Evolutionary conservation across 2,329 filamentous ascomycete species (phyloP), one percentile per base, ranked within the genome.

Genomic region (Penicillium italicum): DNA sequence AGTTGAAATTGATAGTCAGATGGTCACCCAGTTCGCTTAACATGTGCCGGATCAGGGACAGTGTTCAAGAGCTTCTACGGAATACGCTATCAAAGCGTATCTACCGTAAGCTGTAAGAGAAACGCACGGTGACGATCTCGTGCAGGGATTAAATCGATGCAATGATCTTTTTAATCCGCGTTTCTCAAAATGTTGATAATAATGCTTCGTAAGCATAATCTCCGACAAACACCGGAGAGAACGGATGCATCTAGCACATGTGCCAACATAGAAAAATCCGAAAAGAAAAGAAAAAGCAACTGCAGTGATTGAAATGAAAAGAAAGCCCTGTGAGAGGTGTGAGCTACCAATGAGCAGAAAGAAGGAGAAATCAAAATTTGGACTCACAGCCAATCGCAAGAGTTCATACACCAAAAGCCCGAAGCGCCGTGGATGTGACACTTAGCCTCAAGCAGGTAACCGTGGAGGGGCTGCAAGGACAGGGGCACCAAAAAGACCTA

Each of bases 391-490:
- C 57, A 57, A 55, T 62, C 10, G 45, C 52, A 60, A 18, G 14
- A 40, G 38, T 45, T 37, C 50, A 40, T 38, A 31, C 3, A 24
- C n/a, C 16, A 1, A 16, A 41, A 44, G 40, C 50, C 54, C 47
- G 53, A 62, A 59, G 56, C 56, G 53, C 58, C 54, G 45, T 46
- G 50, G 55, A 50, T 59, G 51, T 40, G 26, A 53, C 52, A 44
- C 40, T 42, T 56, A 24, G 47, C 48, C 37, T 57, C 52, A 61
- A 62, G 69, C 64, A 66, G 44, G 61, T 62, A 67, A 55, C 67
- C 69, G 68, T 53, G 24, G 50, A 48, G 45, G 38, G 48, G 54
- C 62, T 56, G 52, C 50, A 52, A 57, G 59, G 45, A 64, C 58
- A 59, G 43, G 55, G 53, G 48, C 50, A 43, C 20, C 34, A 38